Base-by-base conservation (phyloP, 805 yeast genomes). In the Lachancea kluyveri region DNA sequence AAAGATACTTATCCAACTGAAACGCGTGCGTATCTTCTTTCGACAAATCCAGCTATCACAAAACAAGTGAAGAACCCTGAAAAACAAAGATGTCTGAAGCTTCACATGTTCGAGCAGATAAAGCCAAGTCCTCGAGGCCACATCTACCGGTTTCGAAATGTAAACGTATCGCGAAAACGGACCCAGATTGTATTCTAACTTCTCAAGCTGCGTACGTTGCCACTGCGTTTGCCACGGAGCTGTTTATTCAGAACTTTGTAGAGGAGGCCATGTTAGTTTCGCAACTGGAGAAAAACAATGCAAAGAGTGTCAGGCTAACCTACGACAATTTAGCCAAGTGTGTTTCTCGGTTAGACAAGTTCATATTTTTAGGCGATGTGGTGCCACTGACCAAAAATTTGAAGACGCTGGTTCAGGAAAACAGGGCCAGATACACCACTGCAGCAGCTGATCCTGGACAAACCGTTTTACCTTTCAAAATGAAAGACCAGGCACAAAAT, bases 81-180 rank as follows among this genome's bases (percentile, higher is more conserved):
- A n/a, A n/a, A n/a, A n/a, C n/a, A n/a, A n/a, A n/a, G n/a, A n/a
- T n/a, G n/a, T n/a, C n/a, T n/a, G n/a, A n/a, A n/a, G n/a, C n/a
- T n/a, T n/a, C n/a, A n/a, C n/a, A n/a, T n/a, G n/a, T n/a, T n/a
- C n/a, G n/a, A n/a, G n/a, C n/a, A n/a, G n/a, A n/a, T n/a, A n/a
- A n/a, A n/a, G n/a, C n/a, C n/a, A n/a, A n/a, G n/a, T n/a, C n/a
- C n/a, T n/a, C 37, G 3, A 29, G 32, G 3, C 52, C 52, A 7
- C 33, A 38, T 21, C 30, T 54, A 8, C 59, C 59, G 10, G 19
- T 52, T 2, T 42, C 48, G 1, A 50, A 45, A 30, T 45, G 48
- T n/a, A 46, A 52, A 30, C 39, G 37, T 29, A 48, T 53, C 14
- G 54, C 57, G 14, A 45, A 39, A 25, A 44, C 45, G 14, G 57